Base-by-base conservation (phyloP, 2,329 filamentous ascomycete species). In the Cylindrodendrum hubeiense region DNA sequence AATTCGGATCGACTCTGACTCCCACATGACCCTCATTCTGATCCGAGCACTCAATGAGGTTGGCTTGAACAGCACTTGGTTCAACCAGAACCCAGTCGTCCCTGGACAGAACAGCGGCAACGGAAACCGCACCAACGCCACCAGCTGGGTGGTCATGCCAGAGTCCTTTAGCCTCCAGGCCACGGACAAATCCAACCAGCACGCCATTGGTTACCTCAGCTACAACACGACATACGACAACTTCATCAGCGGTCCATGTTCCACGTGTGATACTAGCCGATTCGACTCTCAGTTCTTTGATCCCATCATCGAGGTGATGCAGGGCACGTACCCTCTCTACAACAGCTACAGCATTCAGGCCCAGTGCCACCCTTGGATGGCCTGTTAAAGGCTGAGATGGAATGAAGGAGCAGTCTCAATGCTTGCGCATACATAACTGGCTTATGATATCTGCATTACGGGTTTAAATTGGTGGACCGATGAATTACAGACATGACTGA, bases 111-210 rank as follows among this genome's bases (percentile, higher is more conserved):
- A 74, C 58, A 74, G 70, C 28, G 74, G 73, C 60, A 76, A 75
- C 28, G 56, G 67, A 12, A 74, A 72, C 55, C 55, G 70, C 1
- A 74, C 77, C 13, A 67, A 68, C 2, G 56, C 73, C 4, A 71
- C 71, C 2, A 78, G 72, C 60, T 81, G 79, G 79, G 79, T 81
- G 5, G 75, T 81, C 41, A 80, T 81, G 78, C 79, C 79, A 0
- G 79, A 81, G 56, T 71, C 77, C 1, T 80, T 81, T 58, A 78
- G 71, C 19, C 67, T 81, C 30, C 71, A 75, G 50, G 79, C 78
- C 3, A 76, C 74, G 4, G 79, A 81, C 56, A 70, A 73, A 39
- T 70, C 77, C 13, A 77, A 73, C 26, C 72, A 78, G 28, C 77
- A 74, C 3, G 61, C 78, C 5, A 68, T 81, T 22, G 79, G 79